Evolutionary conservation across 116 monocot genomes (phyloP).

Genomic region (Thalassia testudinum): DNA sequence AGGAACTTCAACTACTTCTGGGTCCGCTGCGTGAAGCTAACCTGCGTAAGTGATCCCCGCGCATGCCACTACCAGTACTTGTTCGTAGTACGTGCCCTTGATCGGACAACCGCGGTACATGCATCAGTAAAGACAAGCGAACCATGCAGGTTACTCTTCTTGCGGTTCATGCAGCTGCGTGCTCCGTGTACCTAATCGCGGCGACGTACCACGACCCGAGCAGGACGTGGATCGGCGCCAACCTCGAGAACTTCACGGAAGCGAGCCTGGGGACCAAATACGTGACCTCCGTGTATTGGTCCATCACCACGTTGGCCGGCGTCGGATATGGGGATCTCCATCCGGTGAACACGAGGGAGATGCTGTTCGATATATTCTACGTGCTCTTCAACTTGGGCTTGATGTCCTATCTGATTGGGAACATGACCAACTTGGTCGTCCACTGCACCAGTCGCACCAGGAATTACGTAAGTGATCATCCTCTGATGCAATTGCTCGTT

Average conservation of each 20-base stretch:
- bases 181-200: slow-evolving; percentile 77
- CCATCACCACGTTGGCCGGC: slow-evolving; percentile 81
- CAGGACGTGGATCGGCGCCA: slow-evolving; percentile 55
- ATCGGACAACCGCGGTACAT: too few relatives aligned
- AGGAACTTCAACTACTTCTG: slow-evolving; percentile 77
- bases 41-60: slow-evolving; percentile 49
- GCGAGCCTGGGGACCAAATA: slow-evolving; percentile 51
- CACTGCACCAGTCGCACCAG: slow-evolving; percentile 71
- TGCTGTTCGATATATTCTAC: slow-evolving; percentile 60
- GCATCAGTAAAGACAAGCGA: too few relatives aligned
- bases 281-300: slow-evolving; percentile 81
- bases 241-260: slow-evolving; percentile 33
- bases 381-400: slow-evolving; percentile 84
- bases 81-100: too few relatives aligned
- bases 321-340: slow-evolving; percentile 88
- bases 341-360: slow-evolving; percentile 61
- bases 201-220: slow-evolving; percentile 38
- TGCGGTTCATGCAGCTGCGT: slow-evolving; percentile 67
- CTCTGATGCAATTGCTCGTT: too few relatives aligned
- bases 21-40: slow-evolving; percentile 80
- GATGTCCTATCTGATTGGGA: slow-evolving; percentile 78
- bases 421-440: slow-evolving; percentile 87
- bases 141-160: slow-evolving; percentile 47
- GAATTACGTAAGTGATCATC: slow-evolving; percentile 67
- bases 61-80: neutral